phyloP scores from a whole-genome alignment of 805 yeast species.

The Wickerhamomyces ciferrii region DNA sequence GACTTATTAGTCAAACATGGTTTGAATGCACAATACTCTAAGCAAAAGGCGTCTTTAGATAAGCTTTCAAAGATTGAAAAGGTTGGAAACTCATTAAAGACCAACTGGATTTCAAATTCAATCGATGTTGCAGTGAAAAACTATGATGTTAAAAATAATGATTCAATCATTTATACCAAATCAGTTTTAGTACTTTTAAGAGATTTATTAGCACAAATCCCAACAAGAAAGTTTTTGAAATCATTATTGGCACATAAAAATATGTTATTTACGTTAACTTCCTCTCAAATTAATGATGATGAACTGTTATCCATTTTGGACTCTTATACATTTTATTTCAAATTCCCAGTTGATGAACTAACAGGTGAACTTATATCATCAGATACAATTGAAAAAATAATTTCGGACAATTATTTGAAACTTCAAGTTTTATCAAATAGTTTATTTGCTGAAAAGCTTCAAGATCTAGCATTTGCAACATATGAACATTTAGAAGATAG shows the following conservation, averaged over 20 bases:
- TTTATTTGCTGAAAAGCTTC: constrained; percentile 9
- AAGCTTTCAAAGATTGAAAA: not conserved
- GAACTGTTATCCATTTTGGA: not conserved
- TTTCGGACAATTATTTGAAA: constrained; percentile 7
- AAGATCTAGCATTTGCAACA: not conserved
- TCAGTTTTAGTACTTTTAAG: not conserved
- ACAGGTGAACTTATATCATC: constrained; percentile 24
- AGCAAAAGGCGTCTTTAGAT: not conserved
- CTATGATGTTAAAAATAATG: not conserved
- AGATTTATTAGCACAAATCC: not conserved
- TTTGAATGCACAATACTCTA: not conserved
- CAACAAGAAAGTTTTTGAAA: not conserved
- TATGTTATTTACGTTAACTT: not conserved
- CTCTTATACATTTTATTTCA: constrained; percentile 20
- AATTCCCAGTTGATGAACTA: constrained; percentile 38
- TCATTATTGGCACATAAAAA: not conserved
- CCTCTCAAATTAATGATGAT: not conserved
- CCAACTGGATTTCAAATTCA: not conserved
- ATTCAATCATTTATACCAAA: not conserved
- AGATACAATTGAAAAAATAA: constrained; percentile 8
- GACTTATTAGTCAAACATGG: not conserved
- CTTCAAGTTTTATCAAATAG: constrained; percentile 21
- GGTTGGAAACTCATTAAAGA: not conserved
- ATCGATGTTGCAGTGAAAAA: not conserved
- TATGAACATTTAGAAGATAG: not conserved